phyloP scores from a whole-genome alignment of 768 basidiomycete species.

The Polyporus arcularius region DNA sequence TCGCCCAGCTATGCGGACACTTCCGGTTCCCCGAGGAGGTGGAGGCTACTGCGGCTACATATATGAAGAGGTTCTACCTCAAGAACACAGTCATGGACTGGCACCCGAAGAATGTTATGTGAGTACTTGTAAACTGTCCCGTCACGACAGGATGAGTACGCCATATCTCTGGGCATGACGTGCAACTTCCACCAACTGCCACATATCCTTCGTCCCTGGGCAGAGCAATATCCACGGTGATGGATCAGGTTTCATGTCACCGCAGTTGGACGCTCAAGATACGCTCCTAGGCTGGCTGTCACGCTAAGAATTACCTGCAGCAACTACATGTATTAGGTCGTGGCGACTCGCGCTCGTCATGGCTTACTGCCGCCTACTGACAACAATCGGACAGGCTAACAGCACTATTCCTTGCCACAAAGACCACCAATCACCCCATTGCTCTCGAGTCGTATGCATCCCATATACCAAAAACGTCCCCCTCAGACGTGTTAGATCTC shows the following conservation, averaged over 20 bases:
- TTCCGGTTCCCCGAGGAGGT: slow-evolving; percentile 92
- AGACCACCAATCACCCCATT: slow-evolving; percentile 95
- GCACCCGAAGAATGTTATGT: slow-evolving; percentile 99
- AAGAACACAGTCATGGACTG: slow-evolving; percentile 99
- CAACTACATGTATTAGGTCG: no score
- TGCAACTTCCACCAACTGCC: no score
- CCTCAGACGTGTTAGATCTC: slow-evolving; percentile 86
- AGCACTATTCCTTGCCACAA: slow-evolving; percentile 91
- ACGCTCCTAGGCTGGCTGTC: no score
- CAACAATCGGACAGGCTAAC: slow-evolving; percentile 68
- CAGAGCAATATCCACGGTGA: no score
- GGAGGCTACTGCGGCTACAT: slow-evolving; percentile 88
- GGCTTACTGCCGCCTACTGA: no score
- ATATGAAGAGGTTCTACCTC: slow-evolving; percentile 95
- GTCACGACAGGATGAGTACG: slow-evolving; percentile 2
- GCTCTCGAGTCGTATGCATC: slow-evolving; percentile 82
- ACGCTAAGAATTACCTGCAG: no score
- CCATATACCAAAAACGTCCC: slow-evolving; percentile 78
- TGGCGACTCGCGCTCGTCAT: no score
- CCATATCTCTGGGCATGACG: no score
- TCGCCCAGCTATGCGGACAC: slow-evolving; percentile 79
- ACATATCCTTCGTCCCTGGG: no score
- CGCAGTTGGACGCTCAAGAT: no score
- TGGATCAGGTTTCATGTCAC: no score
- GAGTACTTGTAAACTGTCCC: slow-evolving; percentile 25